Evolutionary conservation across 371 early-diverging fungal species (phyloP), one percentile per base, ranked within the genome.

Genomic region (Mortierella sp.): DNA sequence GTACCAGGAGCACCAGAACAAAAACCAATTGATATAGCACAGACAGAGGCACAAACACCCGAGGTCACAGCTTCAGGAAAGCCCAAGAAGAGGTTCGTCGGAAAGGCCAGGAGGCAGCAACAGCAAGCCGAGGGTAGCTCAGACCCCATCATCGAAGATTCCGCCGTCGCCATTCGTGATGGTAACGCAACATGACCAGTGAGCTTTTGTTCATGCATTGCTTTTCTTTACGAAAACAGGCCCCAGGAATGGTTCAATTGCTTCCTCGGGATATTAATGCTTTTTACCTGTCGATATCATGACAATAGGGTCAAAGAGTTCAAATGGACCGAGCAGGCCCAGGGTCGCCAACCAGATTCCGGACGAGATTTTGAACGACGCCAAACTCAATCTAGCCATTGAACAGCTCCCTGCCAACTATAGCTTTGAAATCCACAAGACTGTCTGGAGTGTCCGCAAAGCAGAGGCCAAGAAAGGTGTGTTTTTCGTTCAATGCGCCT

Each of bases 391-490:
- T 77, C 90, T 92, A 61, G 96, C 97, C 2, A 93, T 98, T 50
- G 89, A 92, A 74, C 90, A 91, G 88, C 86, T 99, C 7, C 99
- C 99, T 19, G 77, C 89, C 58, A 99, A 99, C 87, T 99, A 99
- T 89, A 99, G 98, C 89, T 99, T 99, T 92, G 99, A 99, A 88
- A 96, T 99, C 63, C 95, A 96, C 87, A 99, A 99, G 86, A 96
- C 96, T 19, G 88, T 99, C 1, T 96, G 96, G 95, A 96, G 97
- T 85, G 94, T 99, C 48, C 88, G 91, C 76, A 93, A 93, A 69
- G 87, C 93, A 22, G 85, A 87, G 0, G 93, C 97, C 19, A 98
- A 91, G 74, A 93, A 93, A 87, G 94, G 94, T 94, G 80, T 43
- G 26, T 24, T 34, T 19, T 9, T 37, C 45, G 13, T 58, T 55